Conservation (phyloP, 176 grass and related monocot genomes). For the Bromus sterilis region DNA sequence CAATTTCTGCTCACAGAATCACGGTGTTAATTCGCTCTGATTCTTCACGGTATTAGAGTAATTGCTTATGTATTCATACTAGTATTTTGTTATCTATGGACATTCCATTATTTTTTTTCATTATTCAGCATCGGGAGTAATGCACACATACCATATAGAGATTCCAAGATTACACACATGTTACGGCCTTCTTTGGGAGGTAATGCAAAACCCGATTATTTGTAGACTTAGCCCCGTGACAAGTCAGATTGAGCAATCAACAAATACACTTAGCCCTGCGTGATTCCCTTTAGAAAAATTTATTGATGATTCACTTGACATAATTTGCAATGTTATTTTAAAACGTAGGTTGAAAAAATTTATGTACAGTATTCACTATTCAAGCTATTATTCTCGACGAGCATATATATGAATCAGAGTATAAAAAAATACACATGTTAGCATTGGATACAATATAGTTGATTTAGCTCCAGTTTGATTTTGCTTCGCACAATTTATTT, state of each 20-base stretch:
- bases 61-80: background rate
- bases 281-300: too few species aligned
- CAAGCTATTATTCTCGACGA: too few species aligned
- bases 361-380: too few species aligned
- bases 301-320: too few species aligned
- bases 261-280: constrained; percentile 86
- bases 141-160: constrained; percentile 75
- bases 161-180: constrained; percentile 89
- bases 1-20: constrained; percentile 11
- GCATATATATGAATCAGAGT: too few species aligned
- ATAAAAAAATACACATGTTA: too few species aligned
- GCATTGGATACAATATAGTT: too few species aligned
- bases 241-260: constrained; percentile 75
- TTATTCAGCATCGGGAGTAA: constrained; percentile 71
- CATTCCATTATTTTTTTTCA: constrained; percentile 11
- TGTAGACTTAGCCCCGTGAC: constrained; percentile 75
- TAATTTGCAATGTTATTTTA: too few species aligned
- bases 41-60: constrained; percentile 2
- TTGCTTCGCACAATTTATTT: too few species aligned
- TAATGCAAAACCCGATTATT: constrained; percentile 83
- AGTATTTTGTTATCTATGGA: background rate
- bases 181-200: constrained; percentile 80
- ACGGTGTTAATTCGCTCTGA: background rate
- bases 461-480: too few species aligned
- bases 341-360: too few species aligned